A percentile compares a stretch with the other conserved stretches of the same genome.
These are phyloP conservation scores for Scutellaria galericulata DNA, from an alignment of 257 asterid species.

Conservation along the genomic window DNA sequence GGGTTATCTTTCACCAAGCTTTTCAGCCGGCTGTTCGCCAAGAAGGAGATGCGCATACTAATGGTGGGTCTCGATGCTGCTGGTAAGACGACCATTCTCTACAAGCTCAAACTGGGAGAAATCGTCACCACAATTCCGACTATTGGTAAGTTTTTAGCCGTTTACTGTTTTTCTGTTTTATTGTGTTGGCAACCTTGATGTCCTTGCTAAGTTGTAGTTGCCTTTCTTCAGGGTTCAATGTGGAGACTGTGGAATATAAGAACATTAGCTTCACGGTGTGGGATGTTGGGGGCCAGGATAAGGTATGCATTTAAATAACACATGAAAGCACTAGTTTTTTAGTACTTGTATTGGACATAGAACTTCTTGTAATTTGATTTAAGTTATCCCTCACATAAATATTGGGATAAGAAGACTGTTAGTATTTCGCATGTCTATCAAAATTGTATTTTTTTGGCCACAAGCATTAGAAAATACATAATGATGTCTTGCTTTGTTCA, in stretches of 20 bases:
- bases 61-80: conserved; percentile 62
- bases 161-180: neutral
- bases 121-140: conserved; percentile 60
- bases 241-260: conserved; percentile 58
- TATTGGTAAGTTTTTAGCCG: conserved; percentile 40
- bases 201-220: conserved; percentile 3
- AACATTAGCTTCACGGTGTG: conserved; percentile 61
- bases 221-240: conserved; percentile 47
- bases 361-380: neutral
- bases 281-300: conserved; percentile 64
- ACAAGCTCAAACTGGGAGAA: conserved; percentile 59
- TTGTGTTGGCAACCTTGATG: neutral
- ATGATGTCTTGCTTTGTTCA: neutral
- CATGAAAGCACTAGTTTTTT: neutral
- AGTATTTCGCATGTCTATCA: neutral
- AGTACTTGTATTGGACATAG: neutral
- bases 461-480: neutral
- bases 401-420: conserved; percentile 4
- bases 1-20: conserved; percentile 55
- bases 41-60: conserved; percentile 57
- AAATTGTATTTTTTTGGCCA: neutral
- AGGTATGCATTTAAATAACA: conserved; percentile 37
- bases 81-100: conserved; percentile 59
- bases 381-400: neutral
- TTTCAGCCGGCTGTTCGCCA: conserved; percentile 57